Evolutionary conservation across 805 yeast species (phyloP).

Genomic region (Yamadazyma kitorensis): DNA sequence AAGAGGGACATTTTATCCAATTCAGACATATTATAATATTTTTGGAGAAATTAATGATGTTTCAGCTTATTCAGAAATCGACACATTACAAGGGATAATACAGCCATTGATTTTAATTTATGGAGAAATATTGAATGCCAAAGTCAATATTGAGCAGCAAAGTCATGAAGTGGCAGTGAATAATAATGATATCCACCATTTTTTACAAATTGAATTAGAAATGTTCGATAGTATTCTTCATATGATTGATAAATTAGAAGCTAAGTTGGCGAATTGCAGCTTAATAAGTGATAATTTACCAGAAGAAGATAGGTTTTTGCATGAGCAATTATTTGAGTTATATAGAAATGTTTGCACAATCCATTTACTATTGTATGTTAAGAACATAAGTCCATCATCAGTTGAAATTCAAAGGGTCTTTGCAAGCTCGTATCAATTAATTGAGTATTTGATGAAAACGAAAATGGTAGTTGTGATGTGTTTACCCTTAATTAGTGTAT

Average conservation of each 20-base stretch:
- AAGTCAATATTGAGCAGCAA: constrained; percentile 3
- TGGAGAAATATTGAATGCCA: constrained; percentile 14
- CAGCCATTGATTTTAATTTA: constrained; percentile 18
- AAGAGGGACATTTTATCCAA: constrained; percentile 15
- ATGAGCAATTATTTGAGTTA: background rate
- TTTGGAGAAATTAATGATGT: constrained; percentile 6
- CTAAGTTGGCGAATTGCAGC: background rate
- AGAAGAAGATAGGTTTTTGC: too few species aligned
- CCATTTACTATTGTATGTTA: background rate
- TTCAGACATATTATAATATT: constrained; percentile 10
- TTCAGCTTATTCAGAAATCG: constrained; percentile 17
- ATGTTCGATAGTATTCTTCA: background rate
- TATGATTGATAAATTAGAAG: background rate
- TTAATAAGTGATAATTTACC: background rate
- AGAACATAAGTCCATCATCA: background rate
- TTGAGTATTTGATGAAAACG: background rate
- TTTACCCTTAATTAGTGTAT: constrained; percentile 20
- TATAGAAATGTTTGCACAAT: background rate
- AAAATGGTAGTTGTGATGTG: constrained; percentile 14
- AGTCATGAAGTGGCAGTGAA: background rate
- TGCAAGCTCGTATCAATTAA: background rate
- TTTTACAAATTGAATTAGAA: background rate
- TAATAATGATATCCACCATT: background rate
- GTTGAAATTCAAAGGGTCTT: background rate
- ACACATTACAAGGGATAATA: constrained; percentile 21